Base-by-base conservation (phyloP, 768 basidiomycete species). In the Russula ochroleuca region DNA sequence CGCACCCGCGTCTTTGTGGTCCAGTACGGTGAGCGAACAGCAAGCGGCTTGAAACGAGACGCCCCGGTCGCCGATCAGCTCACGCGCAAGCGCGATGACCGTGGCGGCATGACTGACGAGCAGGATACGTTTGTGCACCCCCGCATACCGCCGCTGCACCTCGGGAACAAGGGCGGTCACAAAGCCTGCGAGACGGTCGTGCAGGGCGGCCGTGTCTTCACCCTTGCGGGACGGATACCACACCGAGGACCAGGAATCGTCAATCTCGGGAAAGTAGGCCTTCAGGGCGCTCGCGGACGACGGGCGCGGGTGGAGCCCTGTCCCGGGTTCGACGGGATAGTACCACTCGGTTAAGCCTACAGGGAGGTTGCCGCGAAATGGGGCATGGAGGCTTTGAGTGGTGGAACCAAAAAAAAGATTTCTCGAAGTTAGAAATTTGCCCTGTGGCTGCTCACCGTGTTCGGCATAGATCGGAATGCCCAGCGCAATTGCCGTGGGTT, bases 311-410 rank as follows among this genome's bases (percentile, higher is more conserved):
- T 92, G 88, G 9, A 92, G 78, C 37, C 89, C 86, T 2, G 87
- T 84, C 35, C 83, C 81, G 0, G 84, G 83, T 3, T 72, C 72
- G 38, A 85, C 88, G 33, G 86, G 88, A 3, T 86, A 87, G 73
- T 85, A 90, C 91, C 91, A 93, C 73, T 92, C 90, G 3, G 83
- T 80, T 9, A 91, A 71, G 11, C 87, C 87, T 89, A 65, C 9
- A 45, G 19, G 31, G n/a, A n/a, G 13, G 21, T 25, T 17, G 17
- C 19, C 41, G 19, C 41, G 41, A 17, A 17, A n/a, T n/a, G 41
- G 41, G 19, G 40, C 19, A 43, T 7, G 17, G 17, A 19, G 41
- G 19, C n/a, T 41, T 41, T 41, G 17, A 40, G n/a, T n/a, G n/a
- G n/a, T n/a, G n/a, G n/a, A 15, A 15, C 14, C 4, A 41, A 15